Base-by-base conservation (phyloP, 2,329 filamentous ascomycete genomes). In the Endothia cerciana region DNA sequence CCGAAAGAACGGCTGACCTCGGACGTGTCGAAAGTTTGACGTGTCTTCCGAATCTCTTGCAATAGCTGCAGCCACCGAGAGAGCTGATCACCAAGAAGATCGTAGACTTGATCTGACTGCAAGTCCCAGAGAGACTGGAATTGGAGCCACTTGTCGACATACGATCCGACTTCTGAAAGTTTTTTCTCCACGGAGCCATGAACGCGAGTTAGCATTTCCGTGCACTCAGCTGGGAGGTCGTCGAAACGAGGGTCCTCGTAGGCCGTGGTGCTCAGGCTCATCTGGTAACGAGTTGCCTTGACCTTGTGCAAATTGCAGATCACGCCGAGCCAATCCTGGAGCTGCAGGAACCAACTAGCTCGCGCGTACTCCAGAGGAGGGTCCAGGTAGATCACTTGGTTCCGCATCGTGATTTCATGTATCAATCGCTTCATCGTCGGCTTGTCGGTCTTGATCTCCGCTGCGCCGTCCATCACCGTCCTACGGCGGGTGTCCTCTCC, bases 41-140 rank as follows among this genome's bases (percentile, higher is more conserved):
- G 90, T 51, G 93, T 95, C 79, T 97, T 97, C 68, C 95, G 89
- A 70, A 99, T 97, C 74, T 99, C 95, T 74, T 97, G 93, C n/a
- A 99, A 86, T 49, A 97, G 83, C 76, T 98, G 94, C 40, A 99
- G 83, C 95, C 95, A 99, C 72, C 92, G 89, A 7, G 93, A 91
- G 22, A 99, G 86, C 74, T 97, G 91, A 69, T 98, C 94, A 13
- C 94, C 94, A 8, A 99, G 85, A 62, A 92, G 87, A 68, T 97
- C 93, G 74, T 97, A 97, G 1, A 99, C 93, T 71, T 97, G 92
- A 70, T 97, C 94, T 2, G 94, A 93, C 76, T 97, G 94, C 65
- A 99, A 84, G 81, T 99, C 95, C 95, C 95, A 99, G 0, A 99
- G 85, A 7, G 94, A 98, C 78, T 99, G 95, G 79, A 98, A 99